Base-by-base conservation (phyloP, 768 basidiomycete genomes). In the Chalciporus piperatus region DNA sequence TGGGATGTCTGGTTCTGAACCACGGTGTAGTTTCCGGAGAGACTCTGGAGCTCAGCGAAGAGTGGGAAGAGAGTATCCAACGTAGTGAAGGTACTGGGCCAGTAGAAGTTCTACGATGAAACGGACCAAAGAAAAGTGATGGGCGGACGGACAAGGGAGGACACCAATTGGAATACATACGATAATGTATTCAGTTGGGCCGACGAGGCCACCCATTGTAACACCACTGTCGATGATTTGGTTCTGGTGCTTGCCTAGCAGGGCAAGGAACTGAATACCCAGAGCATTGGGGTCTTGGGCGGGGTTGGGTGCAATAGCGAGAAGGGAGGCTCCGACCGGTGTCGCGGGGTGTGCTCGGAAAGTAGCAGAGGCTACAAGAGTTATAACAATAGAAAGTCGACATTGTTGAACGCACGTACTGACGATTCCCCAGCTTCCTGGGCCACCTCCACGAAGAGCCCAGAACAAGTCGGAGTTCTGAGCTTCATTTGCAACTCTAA, bases 371-470 rank as follows among this genome's bases (percentile, higher is more conserved):
- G 19, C 64, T 32, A 13, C 30, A 4, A 32, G 11, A 7, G 11
- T 12, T 32, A 10, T 11, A 32, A 12, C 8, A 10, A 32, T 12
- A 13, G 13, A 10, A 32, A 10, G 10, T 10, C 11, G 8, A 32
- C 3, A 4, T 4, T 11, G 6, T 32, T 32, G 12, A 32, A 32
- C 30, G 30, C 4, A 32, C 30, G 8, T 12, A 32, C 30, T 32
- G 41, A 80, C 63, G 25, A 81, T 67, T 12, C 76, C 80, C 56
- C 67, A 81, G 10, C 74, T 80, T n/a, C 77, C 75, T 0, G 75
- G 77, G 0, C 80, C 80, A 0, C 76, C 78, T 6, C 80, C 81
- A 27, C 79, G 68, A 19, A 81, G 57, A 1, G 81, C 82, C 76
- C 77, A 82, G 62, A 79, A 82, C 7, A 82, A 67, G 50, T 81